Evolutionary conservation across 2,329 filamentous ascomycete genomes (phyloP).

Genomic region (Penicillium brevicompactum): DNA sequence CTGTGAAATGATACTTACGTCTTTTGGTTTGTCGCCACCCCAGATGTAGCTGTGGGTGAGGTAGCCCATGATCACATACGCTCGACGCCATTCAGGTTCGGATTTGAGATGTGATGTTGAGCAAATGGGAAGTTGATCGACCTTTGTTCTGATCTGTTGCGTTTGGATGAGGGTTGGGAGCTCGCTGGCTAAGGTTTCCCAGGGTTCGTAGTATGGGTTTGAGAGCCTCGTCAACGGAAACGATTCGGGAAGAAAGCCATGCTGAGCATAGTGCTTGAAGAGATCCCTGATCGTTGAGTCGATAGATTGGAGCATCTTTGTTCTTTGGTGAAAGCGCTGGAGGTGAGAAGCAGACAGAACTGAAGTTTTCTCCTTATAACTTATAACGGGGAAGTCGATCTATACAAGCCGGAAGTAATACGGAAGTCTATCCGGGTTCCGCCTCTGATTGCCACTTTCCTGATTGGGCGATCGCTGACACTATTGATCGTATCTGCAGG

Average conservation of each 20-base stretch:
- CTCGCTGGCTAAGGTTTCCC: constrained; percentile 78
- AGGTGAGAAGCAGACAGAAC: background rate
- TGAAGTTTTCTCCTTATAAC: background rate
- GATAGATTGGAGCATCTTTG: constrained; percentile 28
- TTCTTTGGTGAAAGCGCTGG: background rate
- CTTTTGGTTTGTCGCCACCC: constrained; percentile 71
- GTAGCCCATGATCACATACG: constrained; percentile 74
- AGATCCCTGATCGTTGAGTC: constrained; percentile 57
- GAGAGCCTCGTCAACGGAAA: constrained; percentile 73
- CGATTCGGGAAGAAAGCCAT: constrained; percentile 81
- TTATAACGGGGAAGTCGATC: constrained; percentile 3
- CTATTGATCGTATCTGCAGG: background rate
- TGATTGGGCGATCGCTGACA: background rate
- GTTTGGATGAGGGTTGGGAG: constrained; percentile 77
- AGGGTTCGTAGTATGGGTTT: constrained; percentile 85
- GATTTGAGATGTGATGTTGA: constrained; percentile 74
- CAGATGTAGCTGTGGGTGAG: constrained; percentile 82
- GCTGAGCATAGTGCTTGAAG: constrained; percentile 69
- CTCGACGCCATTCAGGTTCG: constrained; percentile 84
- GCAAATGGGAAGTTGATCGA: constrained; percentile 77
- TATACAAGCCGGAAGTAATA: constrained; percentile 23
- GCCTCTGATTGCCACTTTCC: background rate
- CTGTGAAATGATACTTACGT: constrained; percentile 51
- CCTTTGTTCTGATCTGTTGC: constrained; percentile 71
- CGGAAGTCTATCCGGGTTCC: constrained; percentile 24